A percentile compares a stretch with the other conserved stretches of the same genome.
These are phyloP conservation scores for Fimicolochytrium jonesii DNA, from an alignment of 192 early-diverging fungal genomes.

Conservation along the genomic window DNA sequence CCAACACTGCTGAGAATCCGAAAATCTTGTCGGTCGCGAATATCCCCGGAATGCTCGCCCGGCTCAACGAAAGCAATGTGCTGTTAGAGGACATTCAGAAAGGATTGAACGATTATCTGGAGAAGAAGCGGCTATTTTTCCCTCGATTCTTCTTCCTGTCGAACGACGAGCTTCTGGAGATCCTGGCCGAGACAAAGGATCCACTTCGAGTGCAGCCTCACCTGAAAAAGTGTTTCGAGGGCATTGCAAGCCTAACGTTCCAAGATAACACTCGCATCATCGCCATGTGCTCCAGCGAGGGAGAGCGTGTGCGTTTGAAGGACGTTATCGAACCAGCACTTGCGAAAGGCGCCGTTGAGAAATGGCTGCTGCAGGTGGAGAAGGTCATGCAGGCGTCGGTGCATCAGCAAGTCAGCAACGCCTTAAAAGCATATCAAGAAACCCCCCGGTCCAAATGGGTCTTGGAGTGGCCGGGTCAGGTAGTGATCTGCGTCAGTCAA, in stretches of 20 bases:
- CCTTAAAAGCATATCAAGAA: constrained; percentile 51
- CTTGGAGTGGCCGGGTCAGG: constrained; percentile 55
- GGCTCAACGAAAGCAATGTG: constrained; percentile 47
- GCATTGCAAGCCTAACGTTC: constrained; percentile 52
- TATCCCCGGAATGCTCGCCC: constrained; percentile 36
- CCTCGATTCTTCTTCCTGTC: constrained; percentile 62
- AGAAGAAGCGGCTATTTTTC: constrained; percentile 59
- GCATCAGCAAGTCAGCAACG: constrained; percentile 50
- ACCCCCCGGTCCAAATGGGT: constrained; percentile 52
- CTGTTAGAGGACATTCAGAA: constrained; percentile 61
- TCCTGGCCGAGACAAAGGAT: constrained; percentile 58
- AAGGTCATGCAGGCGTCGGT: constrained; percentile 58
- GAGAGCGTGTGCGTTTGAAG: constrained; percentile 53
- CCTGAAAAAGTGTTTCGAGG: constrained; percentile 61
- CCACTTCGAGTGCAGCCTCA: constrained; percentile 57
- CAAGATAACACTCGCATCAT: constrained; percentile 56
- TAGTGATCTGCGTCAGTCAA: constrained; percentile 58
- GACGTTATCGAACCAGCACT: constrained; percentile 60
- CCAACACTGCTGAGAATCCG: constrained; percentile 43
- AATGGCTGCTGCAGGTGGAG: constrained; percentile 58
- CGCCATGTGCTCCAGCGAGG: constrained; percentile 60
- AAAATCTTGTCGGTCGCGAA: constrained; percentile 47
- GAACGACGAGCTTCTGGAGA: constrained; percentile 59
- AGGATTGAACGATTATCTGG: constrained; percentile 59
- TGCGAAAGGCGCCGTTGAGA: constrained; percentile 58